These are phyloP conservation scores for Pichia norvegensis DNA, from an alignment of 1,139 yeast species.

Conservation along the genomic window DNA sequence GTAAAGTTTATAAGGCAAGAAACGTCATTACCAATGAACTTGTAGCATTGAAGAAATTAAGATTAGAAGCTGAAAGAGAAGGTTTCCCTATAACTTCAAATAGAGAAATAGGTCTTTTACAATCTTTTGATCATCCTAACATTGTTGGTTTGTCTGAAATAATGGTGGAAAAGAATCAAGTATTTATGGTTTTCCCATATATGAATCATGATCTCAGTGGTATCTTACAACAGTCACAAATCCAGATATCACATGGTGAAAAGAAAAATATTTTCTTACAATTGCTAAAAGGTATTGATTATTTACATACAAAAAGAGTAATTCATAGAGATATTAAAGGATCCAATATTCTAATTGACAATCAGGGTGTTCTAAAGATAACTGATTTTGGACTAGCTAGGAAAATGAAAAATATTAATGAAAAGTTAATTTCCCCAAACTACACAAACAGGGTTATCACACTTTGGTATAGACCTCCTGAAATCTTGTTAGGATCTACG, in stretches of 20 bases:
- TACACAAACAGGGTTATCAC: constrained; percentile 94
- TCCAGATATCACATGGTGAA: constrained; percentile 55
- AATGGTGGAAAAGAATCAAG: constrained; percentile 75
- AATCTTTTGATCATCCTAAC: constrained; percentile 77
- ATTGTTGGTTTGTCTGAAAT: constrained; percentile 78
- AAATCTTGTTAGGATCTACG: constrained; percentile 80
- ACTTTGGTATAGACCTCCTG: constrained; percentile 97
- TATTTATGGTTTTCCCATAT: constrained; percentile 88
- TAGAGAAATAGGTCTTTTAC: constrained; percentile 81
- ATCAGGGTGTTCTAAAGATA: constrained; percentile 65
- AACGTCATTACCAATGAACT: constrained; percentile 58
- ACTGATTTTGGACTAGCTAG: constrained; percentile 96
- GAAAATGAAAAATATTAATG: constrained; percentile 52
- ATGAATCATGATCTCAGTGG: constrained; percentile 94
- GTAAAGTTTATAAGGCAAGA: constrained; percentile 49
- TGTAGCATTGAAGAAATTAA: constrained; percentile 76
- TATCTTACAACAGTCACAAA: constrained; percentile 66
- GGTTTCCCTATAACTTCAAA: constrained; percentile 96
- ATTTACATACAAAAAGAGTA: constrained; percentile 70
- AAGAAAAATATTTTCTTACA: constrained; percentile 73
- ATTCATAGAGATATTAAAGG: constrained; percentile 94
- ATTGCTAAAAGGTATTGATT: constrained; percentile 69
- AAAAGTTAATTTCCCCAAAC: constrained; percentile 49
- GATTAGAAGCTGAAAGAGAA: constrained; percentile 83
- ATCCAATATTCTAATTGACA: constrained; percentile 74